phyloP scores from a whole-genome alignment of 768 basidiomycete genomes.

The Mycena rebaudengoi region DNA sequence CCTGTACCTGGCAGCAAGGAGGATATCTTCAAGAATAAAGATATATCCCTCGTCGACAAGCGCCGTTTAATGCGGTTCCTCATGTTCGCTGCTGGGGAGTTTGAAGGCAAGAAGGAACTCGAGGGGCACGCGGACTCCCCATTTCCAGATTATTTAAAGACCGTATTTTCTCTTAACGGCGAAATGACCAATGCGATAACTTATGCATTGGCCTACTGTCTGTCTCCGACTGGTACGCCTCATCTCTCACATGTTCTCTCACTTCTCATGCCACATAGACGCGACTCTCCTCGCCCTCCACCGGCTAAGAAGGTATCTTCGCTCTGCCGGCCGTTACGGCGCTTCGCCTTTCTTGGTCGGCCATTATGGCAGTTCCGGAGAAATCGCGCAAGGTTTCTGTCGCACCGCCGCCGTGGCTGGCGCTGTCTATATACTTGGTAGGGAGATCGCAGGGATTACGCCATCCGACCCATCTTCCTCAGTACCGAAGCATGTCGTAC shows the following conservation, averaged over 20 bases:
- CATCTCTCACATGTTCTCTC: background rate
- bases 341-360: slow-evolving; percentile 87
- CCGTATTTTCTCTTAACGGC: slow-evolving; percentile 68
- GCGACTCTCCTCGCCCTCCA: slow-evolving; percentile 67
- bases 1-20: slow-evolving; percentile 91
- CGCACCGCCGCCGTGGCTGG: slow-evolving; percentile 87
- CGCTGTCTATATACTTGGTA: slow-evolving; percentile 76
- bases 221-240: slow-evolving; percentile 61
- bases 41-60: slow-evolving; percentile 83
- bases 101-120: slow-evolving; percentile 69
- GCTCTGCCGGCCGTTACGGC: slow-evolving; percentile 87
- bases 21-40: slow-evolving; percentile 88
- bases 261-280: slow-evolving; percentile 53
- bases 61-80: slow-evolving; percentile 92
- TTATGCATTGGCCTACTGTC: slow-evolving; percentile 82
- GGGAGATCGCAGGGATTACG: slow-evolving; percentile 46
- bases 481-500: slow-evolving; percentile 49
- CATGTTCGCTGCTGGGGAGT: slow-evolving; percentile 80
- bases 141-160: slow-evolving; percentile 71
- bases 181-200: slow-evolving; percentile 68
- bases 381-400: slow-evolving; percentile 91
- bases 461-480: slow-evolving; percentile 12
- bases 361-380: slow-evolving; percentile 93
- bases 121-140: slow-evolving; percentile 60
- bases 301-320: slow-evolving; percentile 79